These are phyloP conservation scores for Luvunga scandens DNA, from an alignment of 345 rosid species.

Conservation along the genomic window DNA sequence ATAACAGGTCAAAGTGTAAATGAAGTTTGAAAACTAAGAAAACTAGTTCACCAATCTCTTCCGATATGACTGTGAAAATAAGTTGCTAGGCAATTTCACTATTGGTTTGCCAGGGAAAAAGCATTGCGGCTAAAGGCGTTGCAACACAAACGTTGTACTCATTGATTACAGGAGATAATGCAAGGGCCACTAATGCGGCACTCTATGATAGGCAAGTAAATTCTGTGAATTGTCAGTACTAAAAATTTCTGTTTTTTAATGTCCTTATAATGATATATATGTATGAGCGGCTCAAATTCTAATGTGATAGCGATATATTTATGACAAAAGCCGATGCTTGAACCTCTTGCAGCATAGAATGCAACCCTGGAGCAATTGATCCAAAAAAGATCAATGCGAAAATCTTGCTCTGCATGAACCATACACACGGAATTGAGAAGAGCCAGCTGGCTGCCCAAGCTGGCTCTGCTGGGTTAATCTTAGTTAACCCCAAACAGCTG, in stretches of 20 bases:
- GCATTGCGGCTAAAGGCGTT: slow-evolving; percentile 45
- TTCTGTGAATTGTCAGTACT: neutral
- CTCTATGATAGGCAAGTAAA: slow-evolving; percentile 44
- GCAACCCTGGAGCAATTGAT: slow-evolving; percentile 48
- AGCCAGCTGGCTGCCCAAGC: slow-evolving; percentile 35
- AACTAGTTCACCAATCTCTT: no score
- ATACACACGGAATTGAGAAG: slow-evolving; percentile 24
- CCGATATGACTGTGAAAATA: no score
- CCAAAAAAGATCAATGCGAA: slow-evolving; percentile 57
- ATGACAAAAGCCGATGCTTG: no score
- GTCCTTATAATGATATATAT: neutral
- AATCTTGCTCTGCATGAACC: slow-evolving; percentile 50
- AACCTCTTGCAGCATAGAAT: slow-evolving; percentile 24
- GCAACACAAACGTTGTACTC: slow-evolving; percentile 39
- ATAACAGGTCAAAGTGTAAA: no score
- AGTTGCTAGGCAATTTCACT: neutral
- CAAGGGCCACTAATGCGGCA: slow-evolving; percentile 30
- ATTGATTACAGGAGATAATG: slow-evolving; percentile 47
- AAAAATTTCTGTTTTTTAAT: no score
- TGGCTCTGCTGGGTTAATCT: slow-evolving; percentile 57
- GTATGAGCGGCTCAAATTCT: no score
- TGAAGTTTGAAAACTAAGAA: no score
- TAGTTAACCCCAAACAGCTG: slow-evolving; percentile 24
- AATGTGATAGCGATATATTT: no score
- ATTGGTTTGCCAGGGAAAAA: slow-evolving; percentile 47